Conservation (phyloP, 306 rosid genomes). For the Fragaria iinumae region DNA sequence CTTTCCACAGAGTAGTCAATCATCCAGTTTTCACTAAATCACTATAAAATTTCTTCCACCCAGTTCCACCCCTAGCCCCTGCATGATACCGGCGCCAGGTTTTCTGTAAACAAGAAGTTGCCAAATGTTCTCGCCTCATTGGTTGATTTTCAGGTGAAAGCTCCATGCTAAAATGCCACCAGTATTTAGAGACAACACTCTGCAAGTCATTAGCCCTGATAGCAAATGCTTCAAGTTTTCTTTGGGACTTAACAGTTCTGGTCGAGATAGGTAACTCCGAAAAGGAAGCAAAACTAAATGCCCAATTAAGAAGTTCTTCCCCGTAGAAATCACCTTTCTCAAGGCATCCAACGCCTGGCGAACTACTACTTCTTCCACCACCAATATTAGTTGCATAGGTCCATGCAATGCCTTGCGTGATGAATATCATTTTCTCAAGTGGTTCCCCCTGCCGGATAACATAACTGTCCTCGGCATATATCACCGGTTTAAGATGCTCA, state of each 20-base stretch:
- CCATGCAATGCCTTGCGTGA: slow-evolving; percentile 14
- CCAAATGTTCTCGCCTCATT: slow-evolving; percentile 7
- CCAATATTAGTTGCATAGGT: neutral
- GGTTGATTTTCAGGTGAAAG: neutral
- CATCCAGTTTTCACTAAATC: neutral
- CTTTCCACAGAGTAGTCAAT: neutral
- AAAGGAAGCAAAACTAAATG: neutral
- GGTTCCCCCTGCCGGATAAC: slow-evolving; percentile 17
- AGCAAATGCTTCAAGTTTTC: slow-evolving; percentile 29
- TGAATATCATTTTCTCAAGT: slow-evolving; percentile 15
- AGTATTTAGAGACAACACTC: slow-evolving; percentile 19
- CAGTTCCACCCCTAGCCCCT: slow-evolving; percentile 1
- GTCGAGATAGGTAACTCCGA: slow-evolving; percentile 18
- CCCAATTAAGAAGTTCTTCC: slow-evolving; percentile 24
- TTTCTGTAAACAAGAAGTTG: slow-evolving; percentile 16
- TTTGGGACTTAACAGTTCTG: slow-evolving; percentile 17
- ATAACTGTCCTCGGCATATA: neutral
- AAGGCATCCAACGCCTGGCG: neutral
- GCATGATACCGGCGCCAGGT: slow-evolving; percentile 8
- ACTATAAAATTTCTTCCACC: slow-evolving; percentile 4
- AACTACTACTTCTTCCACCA: slow-evolving; percentile 10
- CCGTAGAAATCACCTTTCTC: slow-evolving; percentile 18
- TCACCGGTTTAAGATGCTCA: slow-evolving; percentile 8
- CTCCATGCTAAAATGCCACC: slow-evolving; percentile 15
- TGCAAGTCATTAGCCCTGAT: slow-evolving; percentile 21